A percentile compares a stretch with the other conserved stretches of the same genome.
Conservation (phyloP, 2,329 filamentous ascomycete species). For the Xylariaceae sp. region DNA sequence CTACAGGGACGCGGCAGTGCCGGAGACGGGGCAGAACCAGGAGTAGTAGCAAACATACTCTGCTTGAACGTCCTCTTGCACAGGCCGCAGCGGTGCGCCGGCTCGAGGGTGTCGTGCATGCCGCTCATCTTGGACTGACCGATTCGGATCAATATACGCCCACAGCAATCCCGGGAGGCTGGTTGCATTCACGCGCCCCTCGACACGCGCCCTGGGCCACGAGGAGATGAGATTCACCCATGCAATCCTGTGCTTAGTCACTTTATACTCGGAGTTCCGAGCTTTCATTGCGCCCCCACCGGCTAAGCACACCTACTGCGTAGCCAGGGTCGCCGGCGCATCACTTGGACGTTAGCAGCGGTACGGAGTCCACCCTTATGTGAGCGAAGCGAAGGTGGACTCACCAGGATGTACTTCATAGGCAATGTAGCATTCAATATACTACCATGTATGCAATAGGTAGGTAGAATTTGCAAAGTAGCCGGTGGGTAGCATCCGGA, state of each 20-base stretch:
- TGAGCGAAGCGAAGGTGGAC: no score
- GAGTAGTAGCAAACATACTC: constrained; percentile 15
- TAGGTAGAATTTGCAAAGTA: no score
- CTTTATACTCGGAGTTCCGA: neutral
- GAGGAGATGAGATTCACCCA: neutral
- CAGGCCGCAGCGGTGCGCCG: constrained; percentile 16
- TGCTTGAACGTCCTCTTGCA: constrained; percentile 26
- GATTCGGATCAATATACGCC: neutral
- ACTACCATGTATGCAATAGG: no score
- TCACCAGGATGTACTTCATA: no score
- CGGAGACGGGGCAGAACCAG: neutral
- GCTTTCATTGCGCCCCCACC: neutral
- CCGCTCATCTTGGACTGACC: neutral
- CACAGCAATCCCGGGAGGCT: neutral
- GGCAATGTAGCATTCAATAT: no score
- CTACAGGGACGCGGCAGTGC: neutral
- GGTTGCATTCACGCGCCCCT: neutral
- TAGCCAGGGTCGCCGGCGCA: no score
- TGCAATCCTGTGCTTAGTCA: neutral
- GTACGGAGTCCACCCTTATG: no score
- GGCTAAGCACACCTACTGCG: neutral
- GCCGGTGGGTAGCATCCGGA: no score
- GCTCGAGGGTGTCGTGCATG: constrained; percentile 11
- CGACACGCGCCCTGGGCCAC: no score
- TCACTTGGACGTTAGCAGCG: no score